phyloP scores from a whole-genome alignment of 306 rosid species.

The Elaeagnus macrophylla region DNA sequence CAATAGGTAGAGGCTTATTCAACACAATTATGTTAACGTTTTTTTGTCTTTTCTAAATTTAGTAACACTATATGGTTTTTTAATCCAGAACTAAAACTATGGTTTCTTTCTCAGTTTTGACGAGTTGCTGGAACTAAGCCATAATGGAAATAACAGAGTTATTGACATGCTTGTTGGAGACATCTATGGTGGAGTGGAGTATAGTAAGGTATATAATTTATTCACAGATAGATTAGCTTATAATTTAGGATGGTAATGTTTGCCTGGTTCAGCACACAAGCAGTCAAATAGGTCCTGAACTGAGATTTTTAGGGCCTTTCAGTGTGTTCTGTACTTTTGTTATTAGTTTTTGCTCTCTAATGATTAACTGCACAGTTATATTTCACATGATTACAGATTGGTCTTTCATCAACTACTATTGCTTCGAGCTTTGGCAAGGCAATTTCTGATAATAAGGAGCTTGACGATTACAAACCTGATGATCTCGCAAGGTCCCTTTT shows the following conservation, averaged over 20 bases:
- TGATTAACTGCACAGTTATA: slow-evolving; percentile 16
- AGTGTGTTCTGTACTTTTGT: too few relatives aligned
- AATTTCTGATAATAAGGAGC: slow-evolving; percentile 62
- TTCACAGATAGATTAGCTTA: slow-evolving; percentile 12
- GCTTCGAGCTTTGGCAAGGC: slow-evolving; percentile 98
- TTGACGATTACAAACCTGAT: slow-evolving; percentile 70
- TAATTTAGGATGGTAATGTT: slow-evolving; percentile 12
- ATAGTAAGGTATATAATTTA: slow-evolving; percentile 53
- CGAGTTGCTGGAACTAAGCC: slow-evolving; percentile 88
- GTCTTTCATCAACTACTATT: slow-evolving; percentile 77
- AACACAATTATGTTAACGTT: slow-evolving; percentile 3
- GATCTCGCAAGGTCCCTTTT: slow-evolving; percentile 88
- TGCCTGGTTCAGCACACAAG: too few relatives aligned
- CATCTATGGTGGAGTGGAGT: slow-evolving; percentile 85
- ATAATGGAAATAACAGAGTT: slow-evolving; percentile 72
- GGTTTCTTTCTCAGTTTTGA: slow-evolving; percentile 58
- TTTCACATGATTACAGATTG: slow-evolving; percentile 47
- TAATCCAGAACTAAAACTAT: slow-evolving; percentile 8
- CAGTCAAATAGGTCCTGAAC: slow-evolving; percentile 4
- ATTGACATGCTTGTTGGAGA: slow-evolving; percentile 98
- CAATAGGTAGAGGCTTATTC: slow-evolving; percentile 46
- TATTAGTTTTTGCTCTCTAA: not conserved
- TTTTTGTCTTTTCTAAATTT: slow-evolving; percentile 5
- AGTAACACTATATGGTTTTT: slow-evolving; percentile 5
- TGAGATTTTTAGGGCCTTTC: slow-evolving; percentile 3